Base-by-base conservation (phyloP, 805 yeast species). In the Metschnikowia matae region DNA sequence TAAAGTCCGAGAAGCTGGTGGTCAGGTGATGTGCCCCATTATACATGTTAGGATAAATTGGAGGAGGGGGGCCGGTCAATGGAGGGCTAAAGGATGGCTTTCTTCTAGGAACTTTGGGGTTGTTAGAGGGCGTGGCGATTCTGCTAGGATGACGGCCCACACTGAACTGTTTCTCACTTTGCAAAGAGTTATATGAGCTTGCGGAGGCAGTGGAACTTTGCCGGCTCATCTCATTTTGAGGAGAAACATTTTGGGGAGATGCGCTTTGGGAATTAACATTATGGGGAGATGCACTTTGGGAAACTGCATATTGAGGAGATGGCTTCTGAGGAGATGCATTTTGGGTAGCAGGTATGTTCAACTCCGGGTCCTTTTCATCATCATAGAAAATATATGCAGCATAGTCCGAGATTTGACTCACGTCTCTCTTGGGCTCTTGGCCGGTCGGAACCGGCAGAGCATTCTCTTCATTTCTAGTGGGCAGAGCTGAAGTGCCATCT, bases 151-250 rank as follows among this genome's bases (percentile, higher is more conserved):
- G 48, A 17, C 53, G 48, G 5, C 56, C 53, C n/a, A 57, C 61
- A n/a, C 38, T 46, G 41, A 57, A 55, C 35, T 57, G 48, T 33
- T 52, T 52, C 31, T 64, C 70, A 46, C 71, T 66, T 45, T 65
- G 67, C 48, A 69, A 62, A 8, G 73, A 68, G 49, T 62, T 61
- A 52, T 53, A 62, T 1, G 73, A 69, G 32, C 61, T 55, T 5
- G 59, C 58, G 3, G 51, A 31, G 1, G 61, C 37, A 20, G 38
- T n/a, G 13, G 45, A 42, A 31, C n/a, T 33, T 4, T 18, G 38
- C 18, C 45, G 29, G 29, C 38, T 42, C n/a, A 32, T 15, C 7
- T 42, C 45, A 26, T 26, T 26, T 10, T 26, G 29, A 26, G 29
- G 29, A 26, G 29, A 26, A 11, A 26, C 29, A 21, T 39, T 20